Evolutionary conservation across 2,329 filamentous ascomycete genomes (phyloP), one percentile per base, ranked within the genome.

Genomic region (Daldinia sp.): DNA sequence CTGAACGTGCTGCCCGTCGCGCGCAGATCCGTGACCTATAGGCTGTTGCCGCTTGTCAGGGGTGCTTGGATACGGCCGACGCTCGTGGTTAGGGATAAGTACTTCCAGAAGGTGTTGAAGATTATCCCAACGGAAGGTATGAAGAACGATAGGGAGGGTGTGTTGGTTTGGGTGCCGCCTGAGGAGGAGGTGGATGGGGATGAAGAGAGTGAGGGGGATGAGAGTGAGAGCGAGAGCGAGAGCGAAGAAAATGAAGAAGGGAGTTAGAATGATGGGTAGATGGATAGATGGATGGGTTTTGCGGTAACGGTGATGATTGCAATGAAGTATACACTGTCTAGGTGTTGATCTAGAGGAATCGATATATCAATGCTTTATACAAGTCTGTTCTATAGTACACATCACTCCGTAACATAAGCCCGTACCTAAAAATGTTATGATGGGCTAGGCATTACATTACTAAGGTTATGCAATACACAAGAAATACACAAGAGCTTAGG

Each of bases 81-180:
- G 42, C 81, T 97, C 69, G 88, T 91, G 69, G 93, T 98, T 42
- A 87, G 93, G 68, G 95, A 97, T 82, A 91, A 92, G 74, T 97
- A 97, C 75, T 98, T 97, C 80, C 94, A 97, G 78, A 97, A 98
- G 84, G 90, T 92, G 46, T 80, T 98, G 68, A 89, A 91, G 70
- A 90, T 97, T 26, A 88, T 93, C 67, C 90, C 93, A 1, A 95
- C 92, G 0, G 92, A 91, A 76, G 92, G 90, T 23, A 90, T 90
- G 83, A 88, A 85, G 78, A 82, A 82, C 57, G 88, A 89, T 66
- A 90, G 90, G 79, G 88, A 91, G 3, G 89, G 89, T 0, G 76
- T 92, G 23, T 74, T 90, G 72, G 76, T 92, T 23, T 92, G 89
- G 89, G 83, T 91, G 18, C 86, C 86, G 39, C 83, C 83, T 12